These are phyloP conservation scores for Rhododendron mucronatum DNA, from an alignment of 148 eudicot species.

Conservation along the genomic window DNA sequence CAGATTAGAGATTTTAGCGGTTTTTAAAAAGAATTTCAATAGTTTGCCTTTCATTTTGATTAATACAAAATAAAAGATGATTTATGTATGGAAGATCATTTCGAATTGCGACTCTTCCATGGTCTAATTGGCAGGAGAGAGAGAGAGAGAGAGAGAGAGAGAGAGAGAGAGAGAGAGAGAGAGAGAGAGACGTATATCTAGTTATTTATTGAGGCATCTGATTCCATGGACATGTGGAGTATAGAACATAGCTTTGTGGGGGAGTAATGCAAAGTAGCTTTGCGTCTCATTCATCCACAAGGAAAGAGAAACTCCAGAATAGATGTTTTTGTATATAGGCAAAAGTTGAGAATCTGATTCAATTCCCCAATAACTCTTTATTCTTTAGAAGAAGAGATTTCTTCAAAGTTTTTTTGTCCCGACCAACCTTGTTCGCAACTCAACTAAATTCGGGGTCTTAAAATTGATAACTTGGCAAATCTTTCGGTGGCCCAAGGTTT, in stretches of 20 bases:
- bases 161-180: neutral
- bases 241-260: conserved; percentile 8
- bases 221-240: conserved; percentile 38
- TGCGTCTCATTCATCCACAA: conserved; percentile 23
- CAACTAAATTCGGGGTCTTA: no score
- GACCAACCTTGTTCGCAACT: no score
- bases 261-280: conserved; percentile 25
- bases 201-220: conserved; percentile 39
- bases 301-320: conserved; percentile 9
- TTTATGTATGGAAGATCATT: neutral
- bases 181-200: neutral
- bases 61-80: no score
- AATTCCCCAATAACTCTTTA: conserved; percentile 12
- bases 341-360: conserved; percentile 23
- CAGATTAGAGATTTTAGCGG: no score
- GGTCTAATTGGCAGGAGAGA: neutral
- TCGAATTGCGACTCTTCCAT: neutral
- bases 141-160: conserved; percentile 1
- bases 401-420: neutral
- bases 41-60: neutral
- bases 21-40: no score
- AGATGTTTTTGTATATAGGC: conserved; percentile 1
- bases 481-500: neutral
- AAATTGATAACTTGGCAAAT: neutral
- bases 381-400: neutral